Base-by-base conservation (phyloP, 75 land plant species). In the Pseudotsuga menziesii region DNA sequence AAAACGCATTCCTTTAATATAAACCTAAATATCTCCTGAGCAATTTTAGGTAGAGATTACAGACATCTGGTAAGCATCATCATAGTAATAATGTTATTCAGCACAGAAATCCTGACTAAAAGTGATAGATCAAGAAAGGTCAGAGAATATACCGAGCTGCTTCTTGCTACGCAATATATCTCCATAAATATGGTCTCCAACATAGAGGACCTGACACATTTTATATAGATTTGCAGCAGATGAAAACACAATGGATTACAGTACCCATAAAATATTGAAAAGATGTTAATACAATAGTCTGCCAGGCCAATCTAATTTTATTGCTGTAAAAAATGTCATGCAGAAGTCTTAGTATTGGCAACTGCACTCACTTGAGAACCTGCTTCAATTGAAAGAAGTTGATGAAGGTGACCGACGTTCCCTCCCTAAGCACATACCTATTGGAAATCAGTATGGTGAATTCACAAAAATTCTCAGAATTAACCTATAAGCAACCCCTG, bases 101-200 rank as follows among this genome's bases (percentile, higher is more conserved):
- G 48, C 69, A 14, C 17, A 20, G n/a, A n/a, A 39, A 0, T 39
- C n/a, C 44, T 35, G 9, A 52, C 7, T 5, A 22, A 48, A 73
- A 22, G 17, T 23, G 19, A 48, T 29, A 59, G 15, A 58, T 58
- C 17, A 26, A 14, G 58, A 75, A 13, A 63, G 72, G 32, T 58
- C 67, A 67, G 9, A 59, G 17, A 3, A n/a, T n/a, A 41, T 44
- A 97, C 99, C 99, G 20, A 94, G 83, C 73, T 88, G 93, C 82
- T 97, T 97, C 77, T 97, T 97, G 93, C 99, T 97, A 56, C 99
- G 91, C 75, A 97, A 83, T 27, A 97, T 97, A 70, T 97, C 99
- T 69, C 99, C 99, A 83, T 97, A 97, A 57, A 97, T 97, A 78
- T 97, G 99, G 77, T 97, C 99, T 25, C 99, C 99, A 79, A 92